A percentile compares a stretch with the other conserved stretches of the same genome.
Conservation (phyloP, 257 asterid species). For the Sherardia arvensis region DNA sequence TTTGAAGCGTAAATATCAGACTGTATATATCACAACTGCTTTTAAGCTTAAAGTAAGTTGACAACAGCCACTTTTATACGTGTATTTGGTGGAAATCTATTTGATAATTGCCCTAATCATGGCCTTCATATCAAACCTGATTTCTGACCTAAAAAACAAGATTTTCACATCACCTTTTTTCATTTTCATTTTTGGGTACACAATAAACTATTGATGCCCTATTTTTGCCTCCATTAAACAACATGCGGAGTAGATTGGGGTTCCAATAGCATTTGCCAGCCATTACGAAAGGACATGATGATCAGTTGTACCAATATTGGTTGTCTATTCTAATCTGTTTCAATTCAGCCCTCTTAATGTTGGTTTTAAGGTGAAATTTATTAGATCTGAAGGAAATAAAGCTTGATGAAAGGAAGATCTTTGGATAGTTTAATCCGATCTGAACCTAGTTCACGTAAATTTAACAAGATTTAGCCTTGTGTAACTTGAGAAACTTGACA, state of each 20-base stretch:
- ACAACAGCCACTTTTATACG: slow-evolving; percentile 15
- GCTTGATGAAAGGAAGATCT: too few relatives aligned
- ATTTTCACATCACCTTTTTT: slow-evolving; percentile 2
- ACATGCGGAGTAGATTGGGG: not conserved
- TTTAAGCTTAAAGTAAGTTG: slow-evolving; percentile 8
- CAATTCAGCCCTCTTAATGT: too few relatives aligned
- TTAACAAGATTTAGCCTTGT: too few relatives aligned
- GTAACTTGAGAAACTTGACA: too few relatives aligned
- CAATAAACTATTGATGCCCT: not conserved
- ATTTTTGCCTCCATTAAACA: not conserved
- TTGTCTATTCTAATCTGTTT: not conserved
- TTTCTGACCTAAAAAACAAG: slow-evolving; percentile 7
- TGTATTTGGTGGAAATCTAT: slow-evolving; percentile 16
- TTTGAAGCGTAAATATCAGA: too few relatives aligned
- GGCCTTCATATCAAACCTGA: slow-evolving; percentile 12
- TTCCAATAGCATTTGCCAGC: not conserved
- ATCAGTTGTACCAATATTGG: not conserved
- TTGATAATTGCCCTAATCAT: slow-evolving; percentile 15
- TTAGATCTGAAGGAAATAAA: too few relatives aligned
- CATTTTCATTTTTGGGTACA: not conserved
- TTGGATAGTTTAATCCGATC: too few relatives aligned
- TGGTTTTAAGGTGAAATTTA: too few relatives aligned
- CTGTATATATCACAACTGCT: too few relatives aligned
- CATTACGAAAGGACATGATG: slow-evolving; percentile 2
- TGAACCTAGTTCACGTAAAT: too few relatives aligned